phyloP scores from a whole-genome alignment of 2,329 filamentous ascomycete genomes.

The Fusarium sp. region DNA sequence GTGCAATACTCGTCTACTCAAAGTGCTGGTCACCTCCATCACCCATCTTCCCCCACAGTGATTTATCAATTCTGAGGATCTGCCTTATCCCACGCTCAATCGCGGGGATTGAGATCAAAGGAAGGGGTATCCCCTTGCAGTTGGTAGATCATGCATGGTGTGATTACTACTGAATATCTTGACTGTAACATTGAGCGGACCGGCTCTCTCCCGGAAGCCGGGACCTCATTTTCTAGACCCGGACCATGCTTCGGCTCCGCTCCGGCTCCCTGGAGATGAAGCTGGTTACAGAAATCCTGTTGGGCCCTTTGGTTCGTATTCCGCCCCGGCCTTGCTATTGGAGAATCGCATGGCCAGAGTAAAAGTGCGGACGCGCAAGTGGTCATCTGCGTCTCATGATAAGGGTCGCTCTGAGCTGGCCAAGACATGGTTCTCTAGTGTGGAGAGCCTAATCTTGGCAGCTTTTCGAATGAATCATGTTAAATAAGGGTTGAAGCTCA shows the following conservation, averaged over 20 bases:
- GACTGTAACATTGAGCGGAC: not conserved
- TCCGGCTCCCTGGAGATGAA: not conserved
- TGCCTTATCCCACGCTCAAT: not conserved
- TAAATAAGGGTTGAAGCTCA: too few relatives aligned
- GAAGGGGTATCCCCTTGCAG: not conserved
- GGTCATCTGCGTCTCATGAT: too few relatives aligned
- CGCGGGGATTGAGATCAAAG: not conserved
- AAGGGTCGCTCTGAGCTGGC: too few relatives aligned
- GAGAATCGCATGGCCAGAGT: not conserved
- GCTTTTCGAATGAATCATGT: too few relatives aligned
- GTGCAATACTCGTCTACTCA: not conserved
- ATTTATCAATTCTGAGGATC: not conserved
- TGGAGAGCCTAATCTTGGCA: not conserved
- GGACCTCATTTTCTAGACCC: not conserved
- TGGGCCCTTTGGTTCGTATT: not conserved
- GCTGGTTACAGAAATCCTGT: not conserved
- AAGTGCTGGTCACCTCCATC: too few relatives aligned
- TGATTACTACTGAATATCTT: not conserved
- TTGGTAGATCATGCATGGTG: conserved; percentile 4
- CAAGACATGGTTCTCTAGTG: not conserved
- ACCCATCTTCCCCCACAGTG: too few relatives aligned
- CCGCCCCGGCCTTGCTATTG: not conserved
- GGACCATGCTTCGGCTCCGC: conserved; percentile 14
- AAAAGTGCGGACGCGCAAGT: not conserved
- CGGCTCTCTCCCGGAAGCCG: not conserved